Evolutionary conservation across 768 basidiomycete species (phyloP).

Genomic region (Cystofilobasidium bisporidii): DNA sequence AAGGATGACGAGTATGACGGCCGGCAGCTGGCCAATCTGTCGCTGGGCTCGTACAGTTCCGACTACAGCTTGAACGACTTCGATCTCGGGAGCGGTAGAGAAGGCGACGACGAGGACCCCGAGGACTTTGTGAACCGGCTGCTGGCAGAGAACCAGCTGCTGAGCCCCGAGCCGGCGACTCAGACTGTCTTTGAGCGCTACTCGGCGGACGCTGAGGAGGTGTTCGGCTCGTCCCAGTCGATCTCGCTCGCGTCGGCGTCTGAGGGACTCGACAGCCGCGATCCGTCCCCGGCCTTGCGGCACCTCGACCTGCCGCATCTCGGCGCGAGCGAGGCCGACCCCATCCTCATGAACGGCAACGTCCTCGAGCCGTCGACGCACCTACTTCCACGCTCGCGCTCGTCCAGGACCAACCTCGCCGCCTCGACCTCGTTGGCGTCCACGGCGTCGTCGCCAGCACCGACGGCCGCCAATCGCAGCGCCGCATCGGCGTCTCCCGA

Average conservation of each 20-base stretch:
- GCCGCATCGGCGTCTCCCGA: neutral
- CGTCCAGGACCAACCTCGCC: neutral
- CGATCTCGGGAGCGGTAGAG: neutral
- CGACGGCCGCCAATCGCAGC: too few relatives aligned
- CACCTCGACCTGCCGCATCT: conserved; percentile 16
- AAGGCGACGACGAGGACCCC: conserved; percentile 12
- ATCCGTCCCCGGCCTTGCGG: neutral
- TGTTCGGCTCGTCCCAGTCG: neutral
- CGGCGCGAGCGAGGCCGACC: conserved; percentile 5
- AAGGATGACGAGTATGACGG: neutral
- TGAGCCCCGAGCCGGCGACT: neutral
- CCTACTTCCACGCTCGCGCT: neutral
- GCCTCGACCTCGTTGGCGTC: neutral
- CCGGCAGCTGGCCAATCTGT: neutral
- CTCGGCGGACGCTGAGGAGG: conserved; percentile 6
- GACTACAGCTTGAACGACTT: neutral
- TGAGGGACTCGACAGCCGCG: neutral
- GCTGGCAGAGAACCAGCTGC: conserved; percentile 1
- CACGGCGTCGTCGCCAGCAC: neutral
- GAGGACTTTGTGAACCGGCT: conserved; percentile 8
- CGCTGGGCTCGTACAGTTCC: neutral
- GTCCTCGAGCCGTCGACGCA: conserved; percentile 6
- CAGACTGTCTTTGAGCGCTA: conserved; percentile 5
- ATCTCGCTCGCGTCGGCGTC: neutral
- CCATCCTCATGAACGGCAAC: conserved; percentile 22